Conservation (phyloP, 352 stramenopile genomes). For the Phytophthora niederhauseri region DNA sequence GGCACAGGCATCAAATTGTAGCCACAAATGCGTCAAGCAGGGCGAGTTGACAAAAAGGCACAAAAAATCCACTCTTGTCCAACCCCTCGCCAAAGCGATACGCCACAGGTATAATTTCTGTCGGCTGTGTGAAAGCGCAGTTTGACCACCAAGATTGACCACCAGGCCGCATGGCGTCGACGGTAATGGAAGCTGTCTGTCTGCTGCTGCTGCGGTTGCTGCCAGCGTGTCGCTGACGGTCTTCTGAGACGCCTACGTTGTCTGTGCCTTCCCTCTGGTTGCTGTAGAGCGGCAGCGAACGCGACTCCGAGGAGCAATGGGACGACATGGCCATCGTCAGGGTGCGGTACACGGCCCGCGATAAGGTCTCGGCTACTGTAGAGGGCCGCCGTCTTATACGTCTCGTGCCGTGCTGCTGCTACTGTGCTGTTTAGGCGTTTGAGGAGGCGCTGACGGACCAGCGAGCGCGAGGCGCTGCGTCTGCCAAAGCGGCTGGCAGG, state of each 20-base stretch:
- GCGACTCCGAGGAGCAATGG: conserved; percentile 68
- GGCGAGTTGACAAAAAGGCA: not conserved
- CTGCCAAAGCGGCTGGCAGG: conserved; percentile 23
- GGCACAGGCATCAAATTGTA: conserved; percentile 2
- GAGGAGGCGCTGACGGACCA: conserved; percentile 69
- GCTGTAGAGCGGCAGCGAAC: conserved; percentile 52
- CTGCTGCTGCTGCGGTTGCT: conserved; percentile 6
- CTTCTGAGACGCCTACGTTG: not conserved
- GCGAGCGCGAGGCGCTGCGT: conserved; percentile 24
- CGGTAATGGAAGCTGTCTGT: conserved; percentile 13
- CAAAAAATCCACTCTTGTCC: conserved; percentile 18
- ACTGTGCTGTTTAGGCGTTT: conserved; percentile 53
- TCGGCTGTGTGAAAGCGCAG: conserved; percentile 4
- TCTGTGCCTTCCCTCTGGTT: not conserved
- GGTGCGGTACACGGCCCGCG: conserved; percentile 32
- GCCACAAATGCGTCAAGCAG: conserved; percentile 6
- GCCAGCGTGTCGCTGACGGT: not conserved
- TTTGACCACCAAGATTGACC: conserved; percentile 1
- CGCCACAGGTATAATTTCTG: not conserved
- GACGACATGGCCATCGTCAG: conserved; percentile 85
- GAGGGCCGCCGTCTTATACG: conserved; percentile 5
- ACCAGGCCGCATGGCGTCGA: conserved; percentile 18
- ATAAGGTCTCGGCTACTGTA: not conserved
- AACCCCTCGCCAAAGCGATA: conserved; percentile 25
- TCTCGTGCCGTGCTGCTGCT: conserved; percentile 13